A percentile compares a stretch with the other conserved stretches of the same genome.
These are phyloP conservation scores for Ceraceosorus guamensis DNA, from an alignment of 1,284 basidiomycete species.

Conservation along the genomic window DNA sequence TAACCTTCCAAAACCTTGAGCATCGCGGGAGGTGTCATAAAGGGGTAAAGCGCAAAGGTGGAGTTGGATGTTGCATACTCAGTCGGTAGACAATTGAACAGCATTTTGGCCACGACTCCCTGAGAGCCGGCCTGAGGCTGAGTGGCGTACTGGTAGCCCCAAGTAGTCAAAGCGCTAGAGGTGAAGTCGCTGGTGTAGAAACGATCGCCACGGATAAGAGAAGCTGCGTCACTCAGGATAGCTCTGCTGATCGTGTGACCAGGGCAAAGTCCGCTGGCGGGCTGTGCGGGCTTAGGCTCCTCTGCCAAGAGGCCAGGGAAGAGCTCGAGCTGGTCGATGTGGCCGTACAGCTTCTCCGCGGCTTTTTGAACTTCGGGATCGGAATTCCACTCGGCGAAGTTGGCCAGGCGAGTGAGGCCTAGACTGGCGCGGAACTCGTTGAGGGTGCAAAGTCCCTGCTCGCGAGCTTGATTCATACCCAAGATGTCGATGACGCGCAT, in stretches of 20 bases:
- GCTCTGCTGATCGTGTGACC: constrained; percentile 77
- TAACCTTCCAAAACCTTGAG: no score
- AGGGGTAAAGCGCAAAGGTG: neutral
- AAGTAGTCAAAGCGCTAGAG: constrained; percentile 63
- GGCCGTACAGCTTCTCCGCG: constrained; percentile 58
- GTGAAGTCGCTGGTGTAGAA: constrained; percentile 77
- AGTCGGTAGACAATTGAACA: neutral
- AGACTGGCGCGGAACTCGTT: constrained; percentile 64
- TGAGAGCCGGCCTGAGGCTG: neutral
- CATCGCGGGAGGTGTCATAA: neutral
- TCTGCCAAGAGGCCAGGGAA: constrained; percentile 58
- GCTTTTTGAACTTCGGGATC: constrained; percentile 63
- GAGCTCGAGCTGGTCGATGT: constrained; percentile 69
- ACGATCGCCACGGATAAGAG: constrained; percentile 72
- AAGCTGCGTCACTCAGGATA: constrained; percentile 75
- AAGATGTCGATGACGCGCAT: constrained; percentile 74
- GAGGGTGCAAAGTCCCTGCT: constrained; percentile 73
- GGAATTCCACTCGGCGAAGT: constrained; percentile 71
- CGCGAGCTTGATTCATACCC: constrained; percentile 67
- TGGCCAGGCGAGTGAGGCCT: no score
- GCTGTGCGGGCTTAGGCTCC: constrained; percentile 66
- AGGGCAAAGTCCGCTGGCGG: constrained; percentile 67
- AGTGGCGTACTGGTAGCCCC: constrained; percentile 19
- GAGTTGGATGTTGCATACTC: neutral
- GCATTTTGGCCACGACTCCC: neutral